phyloP scores from a whole-genome alignment of 176 grass and related monocot genomes.

The Oryza brachyantha region DNA sequence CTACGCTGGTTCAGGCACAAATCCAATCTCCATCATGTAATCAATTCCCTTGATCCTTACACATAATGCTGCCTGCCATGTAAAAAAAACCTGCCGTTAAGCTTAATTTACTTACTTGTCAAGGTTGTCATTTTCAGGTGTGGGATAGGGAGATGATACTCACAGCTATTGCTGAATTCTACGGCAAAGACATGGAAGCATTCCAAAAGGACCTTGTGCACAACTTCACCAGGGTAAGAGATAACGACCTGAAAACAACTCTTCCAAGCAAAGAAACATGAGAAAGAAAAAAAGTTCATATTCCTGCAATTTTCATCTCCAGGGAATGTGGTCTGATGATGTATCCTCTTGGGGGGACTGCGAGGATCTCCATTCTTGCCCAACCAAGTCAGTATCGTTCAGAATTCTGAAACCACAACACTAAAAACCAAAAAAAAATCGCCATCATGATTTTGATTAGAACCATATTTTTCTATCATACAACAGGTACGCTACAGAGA shows the following conservation, averaged over 20 bases:
- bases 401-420: background rate
- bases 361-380: slow-evolving; percentile 60
- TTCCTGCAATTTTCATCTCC: background rate
- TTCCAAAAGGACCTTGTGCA: slow-evolving; percentile 63
- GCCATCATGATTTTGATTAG: background rate
- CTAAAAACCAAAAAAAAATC: background rate
- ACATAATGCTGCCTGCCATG: background rate
- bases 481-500: slow-evolving; percentile 74
- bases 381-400: slow-evolving; percentile 45
- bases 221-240: slow-evolving; percentile 64
- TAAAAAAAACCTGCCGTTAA: background rate
- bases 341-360: slow-evolving; percentile 65
- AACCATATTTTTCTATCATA: background rate
- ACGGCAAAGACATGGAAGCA: slow-evolving; percentile 52
- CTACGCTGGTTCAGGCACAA: slow-evolving; percentile 77
- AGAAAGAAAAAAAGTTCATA: background rate
- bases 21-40: slow-evolving; percentile 83
- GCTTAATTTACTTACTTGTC: background rate
- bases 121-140: slow-evolving; percentile 42
- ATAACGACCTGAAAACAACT: background rate
- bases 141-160: slow-evolving; percentile 94
- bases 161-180: slow-evolving; percentile 57
- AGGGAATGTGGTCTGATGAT: slow-evolving; percentile 64
- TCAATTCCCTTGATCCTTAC: background rate
- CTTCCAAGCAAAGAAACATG: background rate